Percentiles rank a stretch among this genome's conserved stretches.
Evolutionary conservation across 2,329 filamentous ascomycete genomes (phyloP).

Genomic region (Microsporum audouinii): DNA sequence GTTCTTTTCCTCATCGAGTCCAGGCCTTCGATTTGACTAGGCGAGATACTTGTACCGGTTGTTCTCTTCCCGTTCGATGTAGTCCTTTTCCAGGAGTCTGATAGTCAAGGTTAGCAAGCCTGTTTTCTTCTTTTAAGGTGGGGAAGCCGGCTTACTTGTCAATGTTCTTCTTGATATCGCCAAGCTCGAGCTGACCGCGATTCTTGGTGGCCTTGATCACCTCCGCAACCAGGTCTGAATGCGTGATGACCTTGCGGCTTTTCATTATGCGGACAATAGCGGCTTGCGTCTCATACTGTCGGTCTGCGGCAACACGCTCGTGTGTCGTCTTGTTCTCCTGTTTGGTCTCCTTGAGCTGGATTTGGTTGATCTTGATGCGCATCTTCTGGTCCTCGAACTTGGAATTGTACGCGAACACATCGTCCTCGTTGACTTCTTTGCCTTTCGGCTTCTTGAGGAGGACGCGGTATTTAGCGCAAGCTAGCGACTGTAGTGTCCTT

Average conservation of each 20-base stretch:
- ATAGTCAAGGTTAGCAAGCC: constrained; percentile 7
- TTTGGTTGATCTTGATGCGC: constrained; percentile 96
- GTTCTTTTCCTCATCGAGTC: neutral
- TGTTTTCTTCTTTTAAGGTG: neutral
- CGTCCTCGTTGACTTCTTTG: constrained; percentile 62
- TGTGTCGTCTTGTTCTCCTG: constrained; percentile 93
- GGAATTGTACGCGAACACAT: constrained; percentile 75
- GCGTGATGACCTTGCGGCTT: constrained; percentile 73
- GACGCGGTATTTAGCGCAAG: constrained; percentile 78
- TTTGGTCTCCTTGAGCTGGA: constrained; percentile 90
- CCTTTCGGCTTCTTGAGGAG: constrained; percentile 76
- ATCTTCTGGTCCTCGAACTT: constrained; percentile 69
- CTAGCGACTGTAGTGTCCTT: constrained; percentile 86
- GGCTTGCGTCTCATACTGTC: constrained; percentile 93
- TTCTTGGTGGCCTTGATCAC: constrained; percentile 84
- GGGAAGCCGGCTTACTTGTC: constrained; percentile 57
- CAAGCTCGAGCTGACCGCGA: constrained; percentile 71
- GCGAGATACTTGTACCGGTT: constrained; percentile 61
- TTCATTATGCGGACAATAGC: constrained; percentile 98
- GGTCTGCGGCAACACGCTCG: constrained; percentile 74
- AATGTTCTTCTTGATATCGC: constrained; percentile 93
- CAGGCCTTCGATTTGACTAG: constrained; percentile 24
- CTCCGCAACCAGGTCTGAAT: constrained; percentile 78
- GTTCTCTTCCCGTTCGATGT: constrained; percentile 57
- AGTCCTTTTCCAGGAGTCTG: constrained; percentile 85